phyloP scores from a whole-genome alignment of 192 early-diverging fungal genomes.

The Umbelopsis isabellina region DNA sequence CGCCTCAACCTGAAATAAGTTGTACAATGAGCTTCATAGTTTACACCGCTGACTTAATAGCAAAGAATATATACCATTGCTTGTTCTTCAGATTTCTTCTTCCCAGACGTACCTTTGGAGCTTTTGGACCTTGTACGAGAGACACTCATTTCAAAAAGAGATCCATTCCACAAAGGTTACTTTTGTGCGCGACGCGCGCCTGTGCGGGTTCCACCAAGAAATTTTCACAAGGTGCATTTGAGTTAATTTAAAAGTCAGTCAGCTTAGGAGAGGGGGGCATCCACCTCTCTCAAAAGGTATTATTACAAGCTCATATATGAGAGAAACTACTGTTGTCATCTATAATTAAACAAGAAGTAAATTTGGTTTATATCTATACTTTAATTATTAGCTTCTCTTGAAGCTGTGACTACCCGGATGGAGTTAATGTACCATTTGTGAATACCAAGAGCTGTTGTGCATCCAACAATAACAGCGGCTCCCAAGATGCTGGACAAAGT shows the following conservation, averaged over 20 bases:
- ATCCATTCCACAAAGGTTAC: background rate
- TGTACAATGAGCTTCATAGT: background rate
- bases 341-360: background rate
- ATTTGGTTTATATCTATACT: background rate
- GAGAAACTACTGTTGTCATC: background rate
- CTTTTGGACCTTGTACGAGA: conserved; percentile 22
- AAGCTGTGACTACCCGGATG: background rate
- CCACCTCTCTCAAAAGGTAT: too few species aligned
- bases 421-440: conserved; percentile 54
- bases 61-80: background rate
- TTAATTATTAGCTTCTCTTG: background rate
- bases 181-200: conserved; percentile 13
- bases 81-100: background rate
- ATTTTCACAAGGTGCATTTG: conserved; percentile 5
- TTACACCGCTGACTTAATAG: background rate
- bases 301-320: background rate
- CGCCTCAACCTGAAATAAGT: background rate
- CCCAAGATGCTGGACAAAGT: conserved; percentile 58
- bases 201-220: conserved; percentile 6
- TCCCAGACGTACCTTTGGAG: background rate
- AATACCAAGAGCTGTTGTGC: conserved; percentile 64
- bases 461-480: conserved; percentile 61
- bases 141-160: conserved; percentile 7
- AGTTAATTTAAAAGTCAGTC: conserved; percentile 8
- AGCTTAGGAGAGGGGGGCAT: background rate